These are phyloP conservation scores for Pezicula radicicola DNA, from an alignment of 2,329 filamentous ascomycete species.

Conservation along the genomic window DNA sequence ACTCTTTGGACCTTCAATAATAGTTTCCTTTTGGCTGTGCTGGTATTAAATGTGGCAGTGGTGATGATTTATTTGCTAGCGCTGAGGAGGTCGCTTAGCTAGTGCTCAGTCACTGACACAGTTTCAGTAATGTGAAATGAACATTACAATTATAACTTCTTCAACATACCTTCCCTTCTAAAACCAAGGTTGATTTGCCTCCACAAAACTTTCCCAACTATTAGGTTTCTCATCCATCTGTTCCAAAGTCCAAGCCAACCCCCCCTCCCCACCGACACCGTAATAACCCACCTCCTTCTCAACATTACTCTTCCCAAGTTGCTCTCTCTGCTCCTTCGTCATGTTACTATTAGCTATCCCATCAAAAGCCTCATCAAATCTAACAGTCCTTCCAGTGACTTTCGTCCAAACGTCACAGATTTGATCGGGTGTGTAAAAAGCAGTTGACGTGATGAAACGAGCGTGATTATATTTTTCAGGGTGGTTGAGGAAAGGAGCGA, in stretches of 20 bases:
- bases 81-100: too few relatives aligned
- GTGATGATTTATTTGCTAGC: too few relatives aligned
- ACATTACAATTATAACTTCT: too few relatives aligned
- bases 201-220: slow-evolving; percentile 32
- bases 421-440: slow-evolving; percentile 30
- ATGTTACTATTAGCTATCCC: slow-evolving; percentile 56
- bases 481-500: slow-evolving; percentile 37
- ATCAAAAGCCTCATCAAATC: slow-evolving; percentile 41
- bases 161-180: too few relatives aligned
- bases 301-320: neutral
- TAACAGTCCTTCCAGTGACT: slow-evolving; percentile 29
- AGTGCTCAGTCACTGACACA: too few relatives aligned
- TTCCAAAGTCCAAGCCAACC: slow-evolving; percentile 27
- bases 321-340: slow-evolving; percentile 3
- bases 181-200: slow-evolving; percentile 18
- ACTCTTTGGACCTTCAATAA: too few relatives aligned
- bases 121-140: too few relatives aligned
- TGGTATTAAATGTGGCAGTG: too few relatives aligned
- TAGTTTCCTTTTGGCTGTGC: too few relatives aligned
- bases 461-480: slow-evolving; percentile 40
- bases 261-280: slow-evolving; percentile 26
- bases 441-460: slow-evolving; percentile 40
- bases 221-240: slow-evolving; percentile 25
- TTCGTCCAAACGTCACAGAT: slow-evolving; percentile 27
- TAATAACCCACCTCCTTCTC: slow-evolving; percentile 29